Evolutionary conservation across 2,329 filamentous ascomycete genomes (phyloP), one percentile per base, ranked within the genome.

Genomic region (Periconia digitata): DNA sequence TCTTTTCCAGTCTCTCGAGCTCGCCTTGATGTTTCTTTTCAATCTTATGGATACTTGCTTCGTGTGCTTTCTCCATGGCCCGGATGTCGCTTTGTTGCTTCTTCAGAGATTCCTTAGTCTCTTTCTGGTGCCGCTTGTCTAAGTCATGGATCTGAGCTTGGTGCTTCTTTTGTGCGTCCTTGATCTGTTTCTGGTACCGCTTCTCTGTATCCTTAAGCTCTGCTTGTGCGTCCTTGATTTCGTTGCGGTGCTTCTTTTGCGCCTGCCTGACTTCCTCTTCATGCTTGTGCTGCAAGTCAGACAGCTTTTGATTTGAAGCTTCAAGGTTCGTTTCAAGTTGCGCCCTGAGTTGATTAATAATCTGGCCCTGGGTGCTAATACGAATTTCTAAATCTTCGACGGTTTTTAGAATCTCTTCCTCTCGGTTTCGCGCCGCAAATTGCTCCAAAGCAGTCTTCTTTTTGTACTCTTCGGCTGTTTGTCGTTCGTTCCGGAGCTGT

Each of bases 101-200:
- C 38, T 40, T 18, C n/a, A n/a, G 24, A 7, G 12, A 27, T 6
- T 27, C 24, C 24, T 27, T 27, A 6, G 12, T 27, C 24, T 27
- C 24, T 27, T 12, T 12, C 7, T 27, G 24, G 7, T 7, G 24
- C 12, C 12, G 6, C 12, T 32, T 32, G 10, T 32, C 27, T 15
- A 95, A 76, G 73, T 86, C 79, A 55, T 91, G 85, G 24, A 89
- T 81, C 53, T 40, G 21, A 20, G 38, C 6, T 16, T 21, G 18
- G 18, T 21, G 8, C 18, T 38, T 8, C 38, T 40, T 18, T 10
- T 21, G 17, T 6, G 16, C 15, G 18, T 20, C 7, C 17, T 40
- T 23, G 21, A n/a, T 21, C 7, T 21, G 17, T 23, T 17, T 3
- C 12, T 40, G 15, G 17, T 23, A 20, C 18, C 16, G 38, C 38